Base-by-base conservation (phyloP, 176 grass and related monocot genomes). In the Triticum monococcum region DNA sequence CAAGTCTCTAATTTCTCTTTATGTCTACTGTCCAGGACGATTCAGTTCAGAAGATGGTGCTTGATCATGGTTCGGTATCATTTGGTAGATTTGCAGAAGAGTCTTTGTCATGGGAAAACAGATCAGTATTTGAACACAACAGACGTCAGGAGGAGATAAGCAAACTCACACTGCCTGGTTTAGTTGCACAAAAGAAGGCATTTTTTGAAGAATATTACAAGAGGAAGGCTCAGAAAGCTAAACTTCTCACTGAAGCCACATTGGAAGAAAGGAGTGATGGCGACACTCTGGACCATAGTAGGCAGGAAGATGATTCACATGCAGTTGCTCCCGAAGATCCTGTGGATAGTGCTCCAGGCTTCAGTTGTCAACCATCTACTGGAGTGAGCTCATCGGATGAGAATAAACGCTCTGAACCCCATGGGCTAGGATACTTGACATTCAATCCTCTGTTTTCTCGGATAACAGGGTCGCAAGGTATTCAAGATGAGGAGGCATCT, bases 121-220 rank as follows among this genome's bases (percentile, higher is more conserved):
- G 87, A 37, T 97, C 95, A 18, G 84, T 91, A 8, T 97, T 97
- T 87, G 88, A 38, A 38, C 77, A 82, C 77, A 86, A 97, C 68
- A 91, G 84, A 24, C 81, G 90, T 5, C 88, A 95, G 87, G 95
- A 97, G 71, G 95, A 97, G 85, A 64, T 97, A 85, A 83, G 82
- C 12, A 92, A 89, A 67, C 86, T 92, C 73, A 92, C 85, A 1
- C 46, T 25, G 30, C 92, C 90, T 69, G 95, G 95, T 74, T 93
- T 92, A 72, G 95, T 97, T 89, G 92, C 95, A 22, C 71, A 92
- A 86, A 97, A 94, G 64, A 97, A 94, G 82, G 95, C 92, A 4
- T 97, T 91, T 68, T 97, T 97, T 72, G 95, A 97, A 94, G 92
- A 97, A 65, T 97, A 94, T 86, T 97, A 88, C 88, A 87, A 89